Evolutionary conservation across 1,139 yeast genomes (phyloP), one percentile per base, ranked within the genome.

Genomic region (Meyerozyma sp.): DNA sequence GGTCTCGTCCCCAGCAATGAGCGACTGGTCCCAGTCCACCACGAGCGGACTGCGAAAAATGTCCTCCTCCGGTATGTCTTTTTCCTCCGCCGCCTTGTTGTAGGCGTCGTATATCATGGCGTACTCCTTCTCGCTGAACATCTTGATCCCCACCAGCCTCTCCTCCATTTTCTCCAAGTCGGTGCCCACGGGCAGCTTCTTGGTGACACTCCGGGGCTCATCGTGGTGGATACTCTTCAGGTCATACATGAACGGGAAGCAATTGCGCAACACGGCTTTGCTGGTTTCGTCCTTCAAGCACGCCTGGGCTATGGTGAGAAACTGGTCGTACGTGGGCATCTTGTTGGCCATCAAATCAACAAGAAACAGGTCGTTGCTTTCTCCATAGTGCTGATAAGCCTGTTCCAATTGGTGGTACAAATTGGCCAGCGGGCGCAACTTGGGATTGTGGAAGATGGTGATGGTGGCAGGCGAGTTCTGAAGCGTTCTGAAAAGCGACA

Each of bases 11-110:
- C 64, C 63, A 18, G 76, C 78, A 48, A 72, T 65, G 48, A 66
- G 44, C 49, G 66, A 63, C 49, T 70, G 76, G 52, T 73, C 78
- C 78, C 78, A 73, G 52, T 73, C 78, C 38, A 72, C 66, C 32
- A 73, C 63, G 55, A 73, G 66, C 0, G 78, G 78, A 1, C 77
- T 71, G 45, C 52, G 55, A 51, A 73, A 73, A 10, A 73, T 59
- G 27, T 67, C 65, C 6, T 62, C 51, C 4, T 73, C 65, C 39
- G 62, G 61, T n/a, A 61, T 57, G 7, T 58, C 56, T 26, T 51
- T 46, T 3, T 49, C 47, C 27, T 62, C 62, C 28, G 60, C 54
- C 32, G 68, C 55, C 36, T 57, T 56, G 39, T 62, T 56, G 54
- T 70, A 73, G 2, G 73, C 71, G 42, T 72, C 75, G 46, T 62